Percentiles rank a stretch among this genome's conserved stretches.
These are phyloP conservation scores for Cyberlindnera petersonii DNA, from an alignment of 805 yeast species.

Conservation along the genomic window DNA sequence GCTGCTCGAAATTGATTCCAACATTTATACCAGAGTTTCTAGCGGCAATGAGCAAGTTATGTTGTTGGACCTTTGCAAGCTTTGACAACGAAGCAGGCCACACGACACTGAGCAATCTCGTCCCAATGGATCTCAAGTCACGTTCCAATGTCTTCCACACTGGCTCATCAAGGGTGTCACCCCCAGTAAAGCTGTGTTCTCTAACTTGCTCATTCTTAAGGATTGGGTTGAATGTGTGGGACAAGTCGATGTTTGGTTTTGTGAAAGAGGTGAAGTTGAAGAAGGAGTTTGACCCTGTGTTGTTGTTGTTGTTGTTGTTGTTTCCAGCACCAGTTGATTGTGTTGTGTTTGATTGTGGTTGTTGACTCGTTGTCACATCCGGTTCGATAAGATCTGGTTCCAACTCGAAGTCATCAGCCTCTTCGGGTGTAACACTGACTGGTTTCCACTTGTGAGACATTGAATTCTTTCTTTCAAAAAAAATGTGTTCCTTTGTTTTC, in stretches of 20 bases:
- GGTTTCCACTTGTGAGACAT: slow-evolving; percentile 29
- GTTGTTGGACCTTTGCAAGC: slow-evolving; percentile 30
- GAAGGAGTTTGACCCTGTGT: slow-evolving; percentile 16
- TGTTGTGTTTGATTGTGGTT: slow-evolving; percentile 6
- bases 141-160: slow-evolving; percentile 51
- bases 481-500: slow-evolving; percentile 19
- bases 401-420: slow-evolving; percentile 28
- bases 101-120: slow-evolving; percentile 38
- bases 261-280: slow-evolving; percentile 29
- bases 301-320: neutral
- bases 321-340: slow-evolving; percentile 1
- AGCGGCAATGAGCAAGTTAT: slow-evolving; percentile 27
- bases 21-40: slow-evolving; percentile 30
- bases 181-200: slow-evolving; percentile 44
- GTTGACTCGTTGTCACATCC: slow-evolving; percentile 16
- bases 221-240: slow-evolving; percentile 30
- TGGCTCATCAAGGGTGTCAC: slow-evolving; percentile 72
- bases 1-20: slow-evolving; percentile 28
- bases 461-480: slow-evolving; percentile 3
- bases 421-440: slow-evolving; percentile 25
- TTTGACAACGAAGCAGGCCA: slow-evolving; percentile 36
- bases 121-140: slow-evolving; percentile 42
- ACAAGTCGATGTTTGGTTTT: slow-evolving; percentile 31
- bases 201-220: slow-evolving; percentile 27
- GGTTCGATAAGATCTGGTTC: slow-evolving; percentile 29